Conservation (phyloP, 2,329 filamentous ascomycete species). For the Mycosphaerella sp. region DNA sequence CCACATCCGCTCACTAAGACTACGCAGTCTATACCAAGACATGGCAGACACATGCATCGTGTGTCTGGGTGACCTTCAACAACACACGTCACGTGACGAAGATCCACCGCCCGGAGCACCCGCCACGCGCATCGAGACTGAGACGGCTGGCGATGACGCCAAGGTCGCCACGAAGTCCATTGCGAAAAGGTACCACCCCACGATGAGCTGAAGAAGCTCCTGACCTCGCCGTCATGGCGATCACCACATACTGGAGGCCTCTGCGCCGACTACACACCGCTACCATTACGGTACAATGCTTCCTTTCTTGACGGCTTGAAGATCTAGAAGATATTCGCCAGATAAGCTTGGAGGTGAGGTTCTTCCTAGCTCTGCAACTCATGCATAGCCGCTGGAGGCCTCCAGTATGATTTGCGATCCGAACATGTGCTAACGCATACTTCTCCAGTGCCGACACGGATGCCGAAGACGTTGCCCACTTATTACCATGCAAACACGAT, state of each 20-base stretch:
- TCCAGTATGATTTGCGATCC: conserved; percentile 22
- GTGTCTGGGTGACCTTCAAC: conserved; percentile 60
- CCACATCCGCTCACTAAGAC: conserved; percentile 9
- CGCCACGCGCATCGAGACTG: conserved; percentile 17
- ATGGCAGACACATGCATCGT: conserved; percentile 67
- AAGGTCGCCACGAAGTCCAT: conserved; percentile 23
- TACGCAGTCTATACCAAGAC: conserved; percentile 13
- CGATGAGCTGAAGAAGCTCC: conserved; percentile 21
- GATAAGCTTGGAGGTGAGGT: conserved; percentile 38
- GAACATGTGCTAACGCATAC: conserved; percentile 25
- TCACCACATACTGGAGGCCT: conserved; percentile 30
- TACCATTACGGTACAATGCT: conserved; percentile 26
- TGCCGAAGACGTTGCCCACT: conserved; percentile 52
- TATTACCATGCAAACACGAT: conserved; percentile 77
- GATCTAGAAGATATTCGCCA: conserved; percentile 34
- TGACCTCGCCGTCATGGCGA: conserved; percentile 18
- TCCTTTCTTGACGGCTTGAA: conserved; percentile 38
- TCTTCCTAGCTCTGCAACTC: conserved; percentile 25
- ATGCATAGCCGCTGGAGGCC: conserved; percentile 29
- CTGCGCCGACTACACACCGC: conserved; percentile 17
- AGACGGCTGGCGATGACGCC: conserved; percentile 18
- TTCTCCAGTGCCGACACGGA: conserved; percentile 34
- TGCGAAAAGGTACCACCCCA: conserved; percentile 32
- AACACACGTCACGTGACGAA: conserved; percentile 48
- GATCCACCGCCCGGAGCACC: conserved; percentile 37